Base-by-base conservation (phyloP, 2,329 filamentous ascomycete genomes). In the Talaromyces sp. region DNA sequence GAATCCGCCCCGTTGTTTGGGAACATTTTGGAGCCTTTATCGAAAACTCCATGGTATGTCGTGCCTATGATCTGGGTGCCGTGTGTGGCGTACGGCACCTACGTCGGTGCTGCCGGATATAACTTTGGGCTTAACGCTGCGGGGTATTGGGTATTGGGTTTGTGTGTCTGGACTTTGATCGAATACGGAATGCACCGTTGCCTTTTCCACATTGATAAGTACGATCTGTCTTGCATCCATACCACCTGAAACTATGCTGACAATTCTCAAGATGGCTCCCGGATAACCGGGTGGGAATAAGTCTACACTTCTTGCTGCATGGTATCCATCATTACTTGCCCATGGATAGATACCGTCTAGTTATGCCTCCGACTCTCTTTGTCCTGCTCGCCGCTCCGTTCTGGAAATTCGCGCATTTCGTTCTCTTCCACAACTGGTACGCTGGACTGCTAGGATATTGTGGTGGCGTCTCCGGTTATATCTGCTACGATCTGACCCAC, bases 241-340 rank as follows among this genome's bases (percentile, higher is more conserved):
- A 30, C 31, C n/a, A 4, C 34, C 10, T 54, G 16, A 47, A 51
- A 31, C 28, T 14, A 34, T 5, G 27, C 61, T 61, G 59, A 71
- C 73, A 66, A 72, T 54, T 60, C 18, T 16, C 56, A 65, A 96
- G 91, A 55, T 91, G 87, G 72, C 88, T 99, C 10, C 95, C 95
- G 0, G 91, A 99, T 74, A 96, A 98, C 75, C 85, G 92, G 60
- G 88, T 91, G n/a, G 89, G 85, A 66, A 82, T 99, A 63, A 96
- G 92, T 0, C 69, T 89, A 23, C 95, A 99, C 75, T 99, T 99
- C 79, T 79, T 97, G 47, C 89, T 99, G 30, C 95, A 99, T 70
- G 95, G 95, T 65, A 91, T 99, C 65, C 95, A 99, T 73, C 95
- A 99, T 78, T 99, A 98, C 77, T 85, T 99, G 4, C 95, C 95